Conservation (phyloP, 306 rosid species). For the Ceratonia siliqua region DNA sequence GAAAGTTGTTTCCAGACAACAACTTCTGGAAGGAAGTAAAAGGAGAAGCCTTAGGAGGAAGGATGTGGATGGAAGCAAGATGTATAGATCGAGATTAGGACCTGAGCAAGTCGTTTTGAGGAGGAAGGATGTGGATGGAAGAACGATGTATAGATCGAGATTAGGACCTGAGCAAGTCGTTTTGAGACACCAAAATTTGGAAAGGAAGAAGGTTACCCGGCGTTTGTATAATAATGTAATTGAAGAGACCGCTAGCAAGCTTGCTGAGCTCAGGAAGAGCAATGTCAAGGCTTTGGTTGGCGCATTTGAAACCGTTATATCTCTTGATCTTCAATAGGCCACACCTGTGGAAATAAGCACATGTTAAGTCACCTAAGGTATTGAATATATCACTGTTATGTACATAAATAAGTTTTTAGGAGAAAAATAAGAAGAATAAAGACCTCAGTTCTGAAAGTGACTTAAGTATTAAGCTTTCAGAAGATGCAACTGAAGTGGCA, state of each 20-base stretch:
- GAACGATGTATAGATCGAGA: constrained; percentile 4
- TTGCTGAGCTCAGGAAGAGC: constrained; percentile 50
- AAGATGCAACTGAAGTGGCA: not conserved
- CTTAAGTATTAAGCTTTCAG: not conserved
- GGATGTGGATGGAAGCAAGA: constrained; percentile 27
- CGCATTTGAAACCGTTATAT: constrained; percentile 61
- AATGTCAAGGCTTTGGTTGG: constrained; percentile 65
- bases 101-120: constrained; percentile 45
- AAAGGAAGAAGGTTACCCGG: constrained; percentile 36
- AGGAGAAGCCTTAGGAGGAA: no score
- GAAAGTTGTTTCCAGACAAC: constrained; percentile 31
- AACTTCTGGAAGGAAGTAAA: no score
- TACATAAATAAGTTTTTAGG: no score
- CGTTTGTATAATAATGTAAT: constrained; percentile 53
- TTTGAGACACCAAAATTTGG: constrained; percentile 46
- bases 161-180: constrained; percentile 39
- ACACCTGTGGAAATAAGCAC: constrained; percentile 21
- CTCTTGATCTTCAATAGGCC: constrained; percentile 44
- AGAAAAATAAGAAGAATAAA: not conserved
- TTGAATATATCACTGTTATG: not conserved
- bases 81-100: not conserved
- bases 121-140: constrained; percentile 29
- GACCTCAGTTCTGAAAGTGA: not conserved
- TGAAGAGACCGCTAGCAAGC: constrained; percentile 66
- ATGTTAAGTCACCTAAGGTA: constrained; percentile 20